A percentile compares a stretch with the other conserved stretches of the same genome.
Conservation (phyloP, 2,329 filamentous ascomycete genomes). For the Microascus cirrosus region DNA sequence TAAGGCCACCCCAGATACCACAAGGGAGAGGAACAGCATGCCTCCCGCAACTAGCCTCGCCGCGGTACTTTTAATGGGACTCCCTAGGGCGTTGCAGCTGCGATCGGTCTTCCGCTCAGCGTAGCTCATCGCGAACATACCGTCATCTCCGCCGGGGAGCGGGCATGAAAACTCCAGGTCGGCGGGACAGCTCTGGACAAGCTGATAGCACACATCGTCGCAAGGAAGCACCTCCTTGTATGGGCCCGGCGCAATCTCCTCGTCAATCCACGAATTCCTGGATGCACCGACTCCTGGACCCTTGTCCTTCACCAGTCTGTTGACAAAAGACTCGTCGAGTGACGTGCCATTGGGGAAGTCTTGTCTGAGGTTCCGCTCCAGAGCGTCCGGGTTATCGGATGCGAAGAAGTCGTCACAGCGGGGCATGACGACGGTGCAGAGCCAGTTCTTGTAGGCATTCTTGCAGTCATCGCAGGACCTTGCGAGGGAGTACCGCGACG, state of each 20-base stretch:
- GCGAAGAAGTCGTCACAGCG: constrained; percentile 73
- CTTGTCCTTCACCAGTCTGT: constrained; percentile 13
- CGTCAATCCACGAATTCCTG: constrained; percentile 64
- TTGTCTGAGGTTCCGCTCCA: constrained; percentile 57
- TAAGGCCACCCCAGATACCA: not conserved
- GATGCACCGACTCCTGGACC: constrained; percentile 35
- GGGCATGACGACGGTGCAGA: constrained; percentile 87
- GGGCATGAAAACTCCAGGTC: constrained; percentile 70
- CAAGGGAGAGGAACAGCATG: not conserved
- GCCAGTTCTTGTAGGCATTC: constrained; percentile 80
- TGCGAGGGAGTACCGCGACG: constrained; percentile 71
- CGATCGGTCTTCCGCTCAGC: constrained; percentile 15
- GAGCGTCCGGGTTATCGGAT: constrained; percentile 30
- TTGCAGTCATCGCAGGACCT: constrained; percentile 67
- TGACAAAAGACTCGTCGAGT: constrained; percentile 24
- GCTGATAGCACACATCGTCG: constrained; percentile 72
- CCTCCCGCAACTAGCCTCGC: not conserved
- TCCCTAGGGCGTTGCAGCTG: constrained; percentile 21
- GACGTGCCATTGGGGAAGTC: constrained; percentile 58
- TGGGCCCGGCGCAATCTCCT: constrained; percentile 63
- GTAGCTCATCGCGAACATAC: constrained; percentile 24
- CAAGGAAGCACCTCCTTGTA: constrained; percentile 92
- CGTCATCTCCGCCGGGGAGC: constrained; percentile 15
- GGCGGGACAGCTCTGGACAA: constrained; percentile 78
- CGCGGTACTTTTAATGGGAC: not conserved